phyloP scores from a whole-genome alignment of 129 eudicot species.

The Daucus carota region DH1_v3.0 NC_030381.2:42540501-42541000 shows the following conservation, averaged over 20 bases:
- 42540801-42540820: slow-evolving; percentile 41
- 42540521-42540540: neutral
- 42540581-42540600: neutral
- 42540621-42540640: neutral
- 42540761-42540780: slow-evolving; percentile 97
- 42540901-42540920: neutral
- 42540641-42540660: neutral
- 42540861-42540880: neutral
- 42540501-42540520: neutral
- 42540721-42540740: slow-evolving; percentile 87
- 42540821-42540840: slow-evolving; percentile 8
- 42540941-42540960: neutral
- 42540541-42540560: neutral
- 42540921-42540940: neutral
- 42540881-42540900: neutral
- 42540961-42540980: neutral
- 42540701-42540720: slow-evolving; percentile 93
- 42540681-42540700: slow-evolving; percentile 98
- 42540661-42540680: slow-evolving; percentile 14
- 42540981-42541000: neutral
- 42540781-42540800: slow-evolving; percentile 99
- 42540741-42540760: slow-evolving; percentile 99
- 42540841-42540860: neutral
- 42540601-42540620: neutral
- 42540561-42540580: neutral